These are phyloP conservation scores for Boletus smithii DNA, from an alignment of 1,284 basidiomycete genomes.

Conservation along the genomic window DNA sequence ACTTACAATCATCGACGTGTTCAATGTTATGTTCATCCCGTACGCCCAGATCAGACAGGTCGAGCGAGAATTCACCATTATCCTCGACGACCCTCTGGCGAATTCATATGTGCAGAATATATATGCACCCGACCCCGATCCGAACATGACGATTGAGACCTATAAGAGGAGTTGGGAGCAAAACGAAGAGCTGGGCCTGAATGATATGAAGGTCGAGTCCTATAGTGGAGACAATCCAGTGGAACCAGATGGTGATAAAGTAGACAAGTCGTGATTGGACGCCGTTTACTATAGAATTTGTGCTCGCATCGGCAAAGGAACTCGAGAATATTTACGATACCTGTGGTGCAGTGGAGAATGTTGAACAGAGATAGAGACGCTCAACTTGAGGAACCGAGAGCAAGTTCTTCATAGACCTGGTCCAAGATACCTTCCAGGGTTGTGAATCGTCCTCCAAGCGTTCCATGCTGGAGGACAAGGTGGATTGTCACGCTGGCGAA, in stretches of 20 bases:
- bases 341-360: too few relatives aligned
- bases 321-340: too few relatives aligned
- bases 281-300: too few relatives aligned
- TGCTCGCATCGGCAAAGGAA: too few relatives aligned
- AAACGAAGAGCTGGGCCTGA: slow-evolving; percentile 94
- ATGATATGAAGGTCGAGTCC: slow-evolving; percentile 92
- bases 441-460: too few relatives aligned
- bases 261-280: slow-evolving; percentile 5
- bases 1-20: background rate
- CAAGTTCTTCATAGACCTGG: too few relatives aligned
- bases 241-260: slow-evolving; percentile 6
- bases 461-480: too few relatives aligned
- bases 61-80: slow-evolving; percentile 80
- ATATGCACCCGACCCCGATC: slow-evolving; percentile 90
- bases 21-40: slow-evolving; percentile 1
- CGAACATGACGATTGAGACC: slow-evolving; percentile 80
- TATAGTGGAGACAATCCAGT: slow-evolving; percentile 48
- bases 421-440: too few relatives aligned
- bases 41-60: slow-evolving; percentile 66
- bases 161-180: slow-evolving; percentile 89
- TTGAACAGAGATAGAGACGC: too few relatives aligned
- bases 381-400: too few relatives aligned
- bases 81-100: slow-evolving; percentile 93
- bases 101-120: slow-evolving; percentile 97
- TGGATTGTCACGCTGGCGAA: too few relatives aligned